Base-by-base conservation (phyloP, 2,329 filamentous ascomycete genomes). In the Neonectria sp. region DNA sequence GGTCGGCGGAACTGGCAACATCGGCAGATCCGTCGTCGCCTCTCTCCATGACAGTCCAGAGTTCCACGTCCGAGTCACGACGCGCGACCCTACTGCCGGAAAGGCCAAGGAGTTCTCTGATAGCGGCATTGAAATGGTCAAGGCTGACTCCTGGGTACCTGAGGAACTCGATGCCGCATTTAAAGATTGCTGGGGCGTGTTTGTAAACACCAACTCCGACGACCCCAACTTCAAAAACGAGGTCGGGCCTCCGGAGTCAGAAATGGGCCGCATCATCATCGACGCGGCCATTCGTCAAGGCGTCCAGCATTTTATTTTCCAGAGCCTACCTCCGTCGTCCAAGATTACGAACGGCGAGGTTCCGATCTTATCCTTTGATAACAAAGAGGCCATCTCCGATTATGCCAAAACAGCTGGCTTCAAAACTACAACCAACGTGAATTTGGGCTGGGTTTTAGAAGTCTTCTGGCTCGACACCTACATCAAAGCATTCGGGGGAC, bases 271-370 rank as follows among this genome's bases (percentile, higher is more conserved):
- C 31, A 71, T 31, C 2, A 72, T 79, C 27, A 67, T 78, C 40
- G 73, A 78, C 35, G 68, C 67, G 2, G 76, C 77, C 1, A 68
- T 70, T 8, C 25, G 67, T 8, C 74, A 71, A 2, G 75, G 76
- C 11, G 73, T 79, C 1, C 37, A 73, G 51, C 71, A 78, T 58
- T 66, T 79, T 3, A 71, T 79, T 21, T 79, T 71, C 55, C 75
- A 73, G 46, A 65, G 75, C 0, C 71, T 73, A 1, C 67, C 73
- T 2, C 58, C 67, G 17, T 61, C 67, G 13, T 37, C 66, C 1
- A 70, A 73, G 33, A 52, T 74, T 46, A 79, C 75, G 1, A 68
- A 78, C 78, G 57, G 71, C 2, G 76, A 80, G 12, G 58, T 78
- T 1, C 75, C 77, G 0, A 71, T 74, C 1, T 3, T 64, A 1